Evolutionary conservation across 148 eudicot species (phyloP).

Genomic region (Gaultheria prostrata): DNA sequence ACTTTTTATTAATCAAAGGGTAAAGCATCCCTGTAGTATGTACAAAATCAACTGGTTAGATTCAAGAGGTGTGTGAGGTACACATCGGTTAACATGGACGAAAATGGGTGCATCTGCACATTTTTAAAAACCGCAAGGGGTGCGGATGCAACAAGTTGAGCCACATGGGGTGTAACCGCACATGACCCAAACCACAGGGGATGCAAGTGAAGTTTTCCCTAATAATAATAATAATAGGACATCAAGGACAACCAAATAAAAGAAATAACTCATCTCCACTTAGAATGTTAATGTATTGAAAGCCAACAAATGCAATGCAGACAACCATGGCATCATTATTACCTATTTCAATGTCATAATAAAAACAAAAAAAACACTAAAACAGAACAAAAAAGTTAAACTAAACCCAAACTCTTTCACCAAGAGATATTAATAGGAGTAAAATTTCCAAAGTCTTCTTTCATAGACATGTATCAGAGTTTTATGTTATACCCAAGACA

Average conservation of each 20-base stretch:
- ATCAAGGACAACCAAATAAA: not conserved
- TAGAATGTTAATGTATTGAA: not conserved
- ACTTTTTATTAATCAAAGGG: too few species aligned
- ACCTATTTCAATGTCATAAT: not conserved
- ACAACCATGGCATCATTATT: not conserved
- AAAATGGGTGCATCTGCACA: too few species aligned
- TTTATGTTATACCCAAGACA: not conserved
- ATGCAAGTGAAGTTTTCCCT: too few species aligned
- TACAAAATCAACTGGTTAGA: too few species aligned
- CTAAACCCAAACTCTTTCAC: not conserved
- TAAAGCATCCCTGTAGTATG: too few species aligned
- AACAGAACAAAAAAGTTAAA: not conserved
- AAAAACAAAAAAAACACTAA: not conserved
- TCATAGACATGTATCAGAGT: not conserved
- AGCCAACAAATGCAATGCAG: not conserved
- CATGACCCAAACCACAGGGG: too few species aligned
- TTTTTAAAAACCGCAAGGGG: too few species aligned
- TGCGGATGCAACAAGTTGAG: too few species aligned
- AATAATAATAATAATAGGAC: not conserved
- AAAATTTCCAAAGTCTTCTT: not conserved
- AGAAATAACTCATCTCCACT: conserved; percentile 1
- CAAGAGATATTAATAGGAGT: not conserved
- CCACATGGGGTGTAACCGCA: too few species aligned
- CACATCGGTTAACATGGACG: too few species aligned
- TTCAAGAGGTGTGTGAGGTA: too few species aligned